Conservation (phyloP, 2,329 filamentous ascomycete species). For the Neopestalotiopsis sp. region DNA sequence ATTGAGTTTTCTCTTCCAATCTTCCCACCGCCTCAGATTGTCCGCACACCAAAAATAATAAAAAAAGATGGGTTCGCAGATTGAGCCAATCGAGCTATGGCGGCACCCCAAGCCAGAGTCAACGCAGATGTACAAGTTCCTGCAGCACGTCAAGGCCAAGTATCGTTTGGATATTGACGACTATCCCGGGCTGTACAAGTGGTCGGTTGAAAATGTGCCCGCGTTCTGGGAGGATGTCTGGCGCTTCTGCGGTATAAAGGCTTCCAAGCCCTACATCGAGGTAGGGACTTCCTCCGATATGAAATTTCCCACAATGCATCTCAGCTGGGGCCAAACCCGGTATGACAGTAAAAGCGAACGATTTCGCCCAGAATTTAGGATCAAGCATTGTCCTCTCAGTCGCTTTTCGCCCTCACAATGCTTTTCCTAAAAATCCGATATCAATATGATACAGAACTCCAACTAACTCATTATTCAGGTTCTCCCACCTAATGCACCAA, state of each 20-base stretch:
- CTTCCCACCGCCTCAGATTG: not conserved
- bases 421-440: not conserved
- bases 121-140: constrained; percentile 76
- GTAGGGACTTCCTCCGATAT: constrained; percentile 46
- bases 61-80: constrained; percentile 29
- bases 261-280: constrained; percentile 66
- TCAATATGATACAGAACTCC: not conserved
- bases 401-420: not conserved
- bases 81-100: constrained; percentile 65
- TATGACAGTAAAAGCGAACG: not conserved
- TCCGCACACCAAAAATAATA: not conserved
- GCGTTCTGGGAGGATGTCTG: constrained; percentile 87
- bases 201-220: constrained; percentile 80
- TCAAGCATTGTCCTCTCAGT: not conserved
- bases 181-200: constrained; percentile 80
- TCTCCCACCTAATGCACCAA: constrained; percentile 67
- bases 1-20: not conserved
- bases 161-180: constrained; percentile 65
- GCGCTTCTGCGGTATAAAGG: constrained; percentile 79
- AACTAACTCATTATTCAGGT: constrained; percentile 54
- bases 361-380: not conserved
- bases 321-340: not conserved
- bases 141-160: constrained; percentile 71
- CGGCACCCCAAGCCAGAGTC: constrained; percentile 68
- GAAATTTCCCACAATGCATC: no score